These are phyloP conservation scores for Pseudocercospora musae DNA, from an alignment of 2,329 filamentous ascomycete genomes.

Conservation along the genomic window DNA sequence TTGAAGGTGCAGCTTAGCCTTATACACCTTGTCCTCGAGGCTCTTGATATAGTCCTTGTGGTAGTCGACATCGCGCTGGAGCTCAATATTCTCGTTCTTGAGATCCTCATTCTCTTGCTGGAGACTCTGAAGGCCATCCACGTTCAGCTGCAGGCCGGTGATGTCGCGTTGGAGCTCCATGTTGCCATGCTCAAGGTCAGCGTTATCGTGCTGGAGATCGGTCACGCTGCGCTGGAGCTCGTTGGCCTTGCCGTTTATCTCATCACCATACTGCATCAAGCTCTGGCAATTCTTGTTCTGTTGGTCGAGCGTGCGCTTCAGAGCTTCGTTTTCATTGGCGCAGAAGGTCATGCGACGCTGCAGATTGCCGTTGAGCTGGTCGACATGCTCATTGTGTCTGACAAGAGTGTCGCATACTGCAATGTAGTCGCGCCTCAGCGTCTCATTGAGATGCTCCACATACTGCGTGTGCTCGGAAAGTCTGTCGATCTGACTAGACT, in stretches of 20 bases:
- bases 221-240: slow-evolving; percentile 5
- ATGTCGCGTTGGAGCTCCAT: neutral
- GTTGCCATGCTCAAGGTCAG: neutral
- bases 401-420: neutral
- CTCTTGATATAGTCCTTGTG: neutral
- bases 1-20: neutral
- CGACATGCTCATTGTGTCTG: neutral
- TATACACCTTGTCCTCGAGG: slow-evolving; percentile 1
- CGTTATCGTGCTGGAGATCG: neutral
- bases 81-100: neutral
- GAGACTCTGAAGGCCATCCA: neutral
- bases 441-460: slow-evolving; percentile 3
- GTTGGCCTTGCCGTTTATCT: neutral
- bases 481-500: neutral
- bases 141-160: neutral
- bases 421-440: neutral
- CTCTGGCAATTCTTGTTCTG: slow-evolving; percentile 1
- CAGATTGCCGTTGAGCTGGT: neutral
- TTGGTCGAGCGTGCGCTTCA: neutral
- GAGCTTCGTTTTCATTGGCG: neutral
- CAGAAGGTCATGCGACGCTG: neutral
- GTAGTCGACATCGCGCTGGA: slow-evolving; percentile 5
- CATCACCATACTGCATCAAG: neutral
- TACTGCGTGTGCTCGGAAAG: slow-evolving; percentile 6
- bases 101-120: neutral